Evolutionary conservation across 2,329 filamentous ascomycete species (phyloP), one percentile per base, ranked within the genome.

Genomic region (Colletotrichum higginsianum): DNA sequence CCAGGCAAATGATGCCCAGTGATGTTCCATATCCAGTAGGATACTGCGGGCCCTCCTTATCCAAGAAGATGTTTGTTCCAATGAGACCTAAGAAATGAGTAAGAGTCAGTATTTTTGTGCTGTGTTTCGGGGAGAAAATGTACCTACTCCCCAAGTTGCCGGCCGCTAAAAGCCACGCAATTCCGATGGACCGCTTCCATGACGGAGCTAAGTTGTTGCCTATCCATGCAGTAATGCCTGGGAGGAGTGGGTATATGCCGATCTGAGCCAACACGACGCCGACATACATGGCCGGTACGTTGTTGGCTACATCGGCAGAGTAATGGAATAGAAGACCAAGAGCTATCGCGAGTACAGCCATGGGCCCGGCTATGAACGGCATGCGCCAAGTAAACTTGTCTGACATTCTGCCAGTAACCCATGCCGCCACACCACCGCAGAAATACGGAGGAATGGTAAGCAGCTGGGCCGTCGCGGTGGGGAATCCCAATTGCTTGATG

Each of bases 401-500:
- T 0, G 82, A 79, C 13, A 81, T 76, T 1, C 77, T 68, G 3
- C 77, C 79, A 15, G 78, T 74, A 0, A 77, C 16, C 63, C 77
- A 79, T 0, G 78, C 78, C 4, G 77, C 75, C 8, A 80, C 64
- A 1, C 75, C 77, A 4, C 78, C 82, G 18, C 76, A 75, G 4
- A 78, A 75, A 61, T 84, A 84, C 0, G 82, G 82, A 0, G 80
- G 81, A 6, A 79, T 80, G 0, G 80, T 80, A 12, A 78, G 76
- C 0, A 79, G 72, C 40, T 79, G 78, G 0, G 79, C 78, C 16
- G 71, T 74, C 1, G 75, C 70, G 5, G 79, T 78, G 1, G 79
- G 77, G 70, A 81, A 85, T 0, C 83, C 83, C 77, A 85, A 81
- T 5, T 78, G 77, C 52, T 78, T 76, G 50, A 83, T 83, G 63